Evolutionary conservation across 768 basidiomycete species (phyloP), one percentile per base, ranked within the genome.

Genomic region (Gelatoporia subvermispora): DNA sequence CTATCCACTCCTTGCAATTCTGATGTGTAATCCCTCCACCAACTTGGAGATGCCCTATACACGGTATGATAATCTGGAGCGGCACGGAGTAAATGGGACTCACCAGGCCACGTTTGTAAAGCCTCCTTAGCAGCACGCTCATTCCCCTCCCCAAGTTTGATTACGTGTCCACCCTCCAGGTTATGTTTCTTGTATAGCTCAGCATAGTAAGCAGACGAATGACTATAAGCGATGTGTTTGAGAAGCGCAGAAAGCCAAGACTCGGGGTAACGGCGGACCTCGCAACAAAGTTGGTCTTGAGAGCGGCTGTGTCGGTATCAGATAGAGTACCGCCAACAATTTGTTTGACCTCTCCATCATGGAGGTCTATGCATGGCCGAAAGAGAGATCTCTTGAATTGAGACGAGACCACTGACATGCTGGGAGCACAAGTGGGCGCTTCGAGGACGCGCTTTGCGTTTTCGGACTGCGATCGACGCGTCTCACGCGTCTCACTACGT

Each of bases 311-410:
- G 28, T 77, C 63, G 20, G 66, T 57, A 43, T 91, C 86, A 17
- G 87, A 88, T 24, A 99, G 76, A 3, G 93, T 94, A 3, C 94
- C 92, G 37, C 96, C 96, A 13, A 99, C 90, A 47, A 99, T 97
- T 69, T 99, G 96, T 69, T 98, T 98, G 49, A 99, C 96, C 59
- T 92, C 76, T 4, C 96, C 96, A 50, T 85, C 78, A 68, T 99
- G 96, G 15, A 99, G 78, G 68, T 99, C 96, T 59, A 99, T 97
- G 65, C 96, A 99, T 17, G 96, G 96, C 48, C 86, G 76, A 71
- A 96, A 95, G 41, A 76, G 64, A n/a, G 62, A 54, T 22, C 48
- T 15, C 21, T 18, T 47, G 22, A 13, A 31, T 13, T 31, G 28
- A 7, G 28, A 7, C 28, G 28, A 31, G 5, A n/a, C n/a, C n/a